Percentiles rank a stretch among this genome's conserved stretches.
Evolutionary conservation across 768 basidiomycete genomes (phyloP).

Genomic region (Russula lepida): DNA sequence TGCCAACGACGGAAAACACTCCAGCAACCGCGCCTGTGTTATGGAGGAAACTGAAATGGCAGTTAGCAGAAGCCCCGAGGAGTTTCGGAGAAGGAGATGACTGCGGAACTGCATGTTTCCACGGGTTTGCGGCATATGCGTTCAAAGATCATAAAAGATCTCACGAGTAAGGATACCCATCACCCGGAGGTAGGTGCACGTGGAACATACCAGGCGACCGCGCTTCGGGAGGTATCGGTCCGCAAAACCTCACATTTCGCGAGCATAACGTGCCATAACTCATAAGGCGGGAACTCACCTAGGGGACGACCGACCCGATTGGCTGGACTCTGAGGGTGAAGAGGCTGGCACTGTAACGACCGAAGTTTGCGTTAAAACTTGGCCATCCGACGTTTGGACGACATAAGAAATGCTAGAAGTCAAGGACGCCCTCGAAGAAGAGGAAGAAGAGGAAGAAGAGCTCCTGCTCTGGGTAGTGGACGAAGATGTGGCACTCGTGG

Average conservation of each 20-base stretch:
- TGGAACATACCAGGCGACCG: not conserved
- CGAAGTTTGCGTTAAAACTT: conserved; percentile 17
- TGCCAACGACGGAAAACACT: conserved; percentile 62
- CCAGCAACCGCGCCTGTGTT: conserved; percentile 70
- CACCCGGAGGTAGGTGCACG: not conserved
- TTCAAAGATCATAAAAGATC: not conserved
- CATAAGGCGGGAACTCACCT: conserved; percentile 18
- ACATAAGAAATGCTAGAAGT: not conserved
- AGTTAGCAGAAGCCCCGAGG: not conserved
- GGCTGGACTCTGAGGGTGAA: not conserved
- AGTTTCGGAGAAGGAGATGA: not conserved
- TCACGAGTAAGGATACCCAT: not conserved
- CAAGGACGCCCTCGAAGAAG: not conserved
- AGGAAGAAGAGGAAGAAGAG: not conserved
- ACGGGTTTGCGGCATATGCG: not conserved
- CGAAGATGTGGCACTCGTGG: conserved; percentile 7
- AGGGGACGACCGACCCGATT: not conserved
- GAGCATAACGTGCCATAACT: not conserved
- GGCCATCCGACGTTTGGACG: conserved; percentile 11
- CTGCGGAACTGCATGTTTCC: not conserved
- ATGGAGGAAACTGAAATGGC: conserved; percentile 40
- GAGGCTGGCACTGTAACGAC: conserved; percentile 9
- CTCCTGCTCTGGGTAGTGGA: not conserved
- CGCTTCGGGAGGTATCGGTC: not conserved
- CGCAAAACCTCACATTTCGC: not conserved